Base-by-base conservation (phyloP, 1,284 basidiomycete genomes). In the Leccinum pachyderme region DNA sequence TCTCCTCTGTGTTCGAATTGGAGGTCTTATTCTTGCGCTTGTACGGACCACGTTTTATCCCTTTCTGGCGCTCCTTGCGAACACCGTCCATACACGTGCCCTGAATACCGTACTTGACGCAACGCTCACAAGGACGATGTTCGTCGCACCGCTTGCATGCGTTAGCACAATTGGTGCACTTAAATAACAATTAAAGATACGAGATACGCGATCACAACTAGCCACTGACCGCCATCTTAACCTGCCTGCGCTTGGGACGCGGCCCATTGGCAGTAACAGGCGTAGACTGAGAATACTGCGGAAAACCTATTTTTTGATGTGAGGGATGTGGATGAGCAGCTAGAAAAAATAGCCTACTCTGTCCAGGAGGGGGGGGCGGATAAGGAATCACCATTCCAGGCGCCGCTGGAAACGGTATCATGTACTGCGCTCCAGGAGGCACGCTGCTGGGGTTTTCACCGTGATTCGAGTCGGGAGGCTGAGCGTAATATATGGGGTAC, bases 91-190 rank as follows among this genome's bases (percentile, higher is more conserved):
- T 68, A 66, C 91, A 93, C 0, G 77, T 73, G 24, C 86, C 83
- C 0, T 81, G 72, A 31, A 92, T 79, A 18, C 86, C 87, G 69
- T 93, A 93, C 71, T 93, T 93, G 66, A 83, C 66, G 66, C 91
- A 93, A 24, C 91, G 84, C 62, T 87, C 82, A 70, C 91, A 93
- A 3, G 91, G 91, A 5, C 91, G 81, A 4, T 72, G 73, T 54
- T 92, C 89, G 69, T 93, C 89, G 63, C 91, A 93, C 50, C 90
- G 86, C 68, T 93, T 93, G 73, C 91, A 93, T 0, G 91, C 91
- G 28, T 80, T 79, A 22, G 91, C 91, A 68, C 91, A 93, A 66
- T 92, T 91, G 2, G 89, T 91, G 72, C 91, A 93, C 82, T 58
- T 51, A 49, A 25, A 43, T 50, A 47, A 24, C 13, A 41, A 35